Evolutionary conservation across 345 rosid genomes (phyloP).

Genomic region (Salix caprea): DNA sequence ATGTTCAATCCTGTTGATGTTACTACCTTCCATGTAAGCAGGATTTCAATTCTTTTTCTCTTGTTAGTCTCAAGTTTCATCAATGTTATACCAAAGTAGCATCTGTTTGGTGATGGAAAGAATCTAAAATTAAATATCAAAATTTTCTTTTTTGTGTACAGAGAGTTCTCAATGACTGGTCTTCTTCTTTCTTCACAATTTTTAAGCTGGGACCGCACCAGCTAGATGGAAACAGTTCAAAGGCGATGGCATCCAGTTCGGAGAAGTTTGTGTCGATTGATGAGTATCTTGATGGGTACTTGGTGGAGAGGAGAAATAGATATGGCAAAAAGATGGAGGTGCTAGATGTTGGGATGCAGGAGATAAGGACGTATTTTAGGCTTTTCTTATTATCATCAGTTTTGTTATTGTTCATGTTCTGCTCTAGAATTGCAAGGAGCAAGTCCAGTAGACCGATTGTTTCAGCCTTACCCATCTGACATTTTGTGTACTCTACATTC

Average conservation of each 20-base stretch:
- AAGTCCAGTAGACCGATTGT: constrained; percentile 58
- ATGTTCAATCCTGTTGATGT: constrained; percentile 89
- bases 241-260: constrained; percentile 24
- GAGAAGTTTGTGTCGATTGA: constrained; percentile 83
- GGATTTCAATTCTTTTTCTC: background rate
- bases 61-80: background rate
- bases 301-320: constrained; percentile 75
- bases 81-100: background rate
- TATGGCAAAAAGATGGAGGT: constrained; percentile 88
- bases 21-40: constrained; percentile 66
- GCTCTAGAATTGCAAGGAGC: constrained; percentile 83
- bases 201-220: constrained; percentile 57
- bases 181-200: constrained; percentile 69
- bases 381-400: constrained; percentile 85
- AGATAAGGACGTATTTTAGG: constrained; percentile 90
- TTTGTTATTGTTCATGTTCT: constrained; percentile 83
- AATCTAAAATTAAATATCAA: background rate
- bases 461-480: constrained; percentile 20
- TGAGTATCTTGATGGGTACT: constrained; percentile 84
- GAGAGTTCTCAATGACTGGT: constrained; percentile 90
- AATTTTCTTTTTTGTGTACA: constrained; percentile 29
- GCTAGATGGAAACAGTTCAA: constrained; percentile 35
- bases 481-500: constrained; percentile 1
- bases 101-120: background rate
- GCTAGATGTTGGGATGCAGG: constrained; percentile 91